Conservation (phyloP, 2,329 filamentous ascomycete genomes). For the Fusarium fujikuroi region DNA sequence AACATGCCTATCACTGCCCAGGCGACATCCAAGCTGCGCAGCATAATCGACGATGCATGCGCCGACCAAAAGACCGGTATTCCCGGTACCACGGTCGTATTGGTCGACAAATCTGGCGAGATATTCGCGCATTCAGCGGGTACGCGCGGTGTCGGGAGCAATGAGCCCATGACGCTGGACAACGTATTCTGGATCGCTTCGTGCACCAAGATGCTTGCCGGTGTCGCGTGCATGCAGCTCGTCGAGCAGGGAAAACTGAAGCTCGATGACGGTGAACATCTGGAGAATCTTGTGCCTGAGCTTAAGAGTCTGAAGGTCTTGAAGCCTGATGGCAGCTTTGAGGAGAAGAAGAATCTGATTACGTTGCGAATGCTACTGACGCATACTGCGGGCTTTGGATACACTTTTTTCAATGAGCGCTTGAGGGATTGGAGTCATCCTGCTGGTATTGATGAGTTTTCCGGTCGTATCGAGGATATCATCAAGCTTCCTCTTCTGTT, state of each 20-base stretch:
- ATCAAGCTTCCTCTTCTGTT: slow-evolving; percentile 64
- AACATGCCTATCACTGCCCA: slow-evolving; percentile 35
- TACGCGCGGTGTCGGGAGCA: slow-evolving; percentile 54
- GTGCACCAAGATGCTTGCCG: slow-evolving; percentile 66
- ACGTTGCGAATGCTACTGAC: slow-evolving; percentile 68
- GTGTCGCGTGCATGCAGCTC: slow-evolving; percentile 65
- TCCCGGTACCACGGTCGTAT: slow-evolving; percentile 57
- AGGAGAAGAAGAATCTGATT: slow-evolving; percentile 60
- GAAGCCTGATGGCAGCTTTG: slow-evolving; percentile 50
- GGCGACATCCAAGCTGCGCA: slow-evolving; percentile 23
- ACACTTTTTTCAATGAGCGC: slow-evolving; percentile 63
- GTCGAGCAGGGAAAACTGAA: slow-evolving; percentile 62
- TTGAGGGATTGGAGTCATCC: slow-evolving; percentile 61
- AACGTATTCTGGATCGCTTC: slow-evolving; percentile 70
- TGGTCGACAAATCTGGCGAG: slow-evolving; percentile 61
- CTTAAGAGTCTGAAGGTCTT: slow-evolving; percentile 60
- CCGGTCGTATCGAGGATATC: slow-evolving; percentile 62
- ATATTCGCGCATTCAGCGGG: slow-evolving; percentile 61
- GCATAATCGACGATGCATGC: slow-evolving; percentile 51
- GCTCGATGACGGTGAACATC: slow-evolving; percentile 59
- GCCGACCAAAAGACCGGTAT: slow-evolving; percentile 53
- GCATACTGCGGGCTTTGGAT: slow-evolving; percentile 68
- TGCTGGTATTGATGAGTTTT: slow-evolving; percentile 67
- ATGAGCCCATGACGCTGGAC: slow-evolving; percentile 67
- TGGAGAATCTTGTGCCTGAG: slow-evolving; percentile 62